Evolutionary conservation across 768 basidiomycete genomes (phyloP).

Genomic region (Guyanaporus albipodus): DNA sequence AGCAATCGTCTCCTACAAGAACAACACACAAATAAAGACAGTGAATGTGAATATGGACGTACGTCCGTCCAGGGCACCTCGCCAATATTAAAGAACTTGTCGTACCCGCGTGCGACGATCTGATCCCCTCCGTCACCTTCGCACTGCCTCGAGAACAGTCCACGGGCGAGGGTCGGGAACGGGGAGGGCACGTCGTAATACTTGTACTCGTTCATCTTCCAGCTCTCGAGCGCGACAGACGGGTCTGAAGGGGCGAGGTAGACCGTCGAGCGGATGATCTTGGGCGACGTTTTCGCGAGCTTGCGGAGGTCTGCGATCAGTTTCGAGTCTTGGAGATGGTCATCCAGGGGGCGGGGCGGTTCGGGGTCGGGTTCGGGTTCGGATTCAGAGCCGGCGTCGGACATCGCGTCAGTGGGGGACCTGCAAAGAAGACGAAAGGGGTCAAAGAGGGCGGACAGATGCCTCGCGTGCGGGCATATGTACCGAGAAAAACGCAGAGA

Average conservation of each 20-base stretch:
- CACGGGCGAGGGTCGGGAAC: constrained; percentile 93
- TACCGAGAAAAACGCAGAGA: too few relatives aligned
- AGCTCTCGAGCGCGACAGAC: constrained; percentile 61
- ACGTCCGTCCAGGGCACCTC: constrained; percentile 96
- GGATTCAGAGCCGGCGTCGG: too few relatives aligned
- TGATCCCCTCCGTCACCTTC: constrained; percentile 36
- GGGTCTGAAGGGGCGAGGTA: constrained; percentile 59
- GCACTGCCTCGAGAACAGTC: constrained; percentile 71
- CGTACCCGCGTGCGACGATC: constrained; percentile 90
- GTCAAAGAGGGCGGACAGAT: too few relatives aligned
- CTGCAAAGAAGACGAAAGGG: too few relatives aligned
- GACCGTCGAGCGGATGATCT: constrained; percentile 57
- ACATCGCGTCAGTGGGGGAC: too few relatives aligned
- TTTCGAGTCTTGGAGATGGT: constrained; percentile 55
- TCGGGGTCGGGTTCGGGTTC: too few relatives aligned
- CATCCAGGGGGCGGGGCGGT: too few relatives aligned
- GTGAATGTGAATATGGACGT: constrained; percentile 27
- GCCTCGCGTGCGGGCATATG: too few relatives aligned
- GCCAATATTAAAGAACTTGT: constrained; percentile 98
- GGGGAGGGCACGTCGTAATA: constrained; percentile 87
- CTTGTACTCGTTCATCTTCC: constrained; percentile 98
- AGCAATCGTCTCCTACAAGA: too few relatives aligned
- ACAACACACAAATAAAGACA: too few relatives aligned
- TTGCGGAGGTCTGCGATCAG: constrained; percentile 53
- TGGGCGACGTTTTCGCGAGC: constrained; percentile 53